Evolutionary conservation across 73 alveolate species (phyloP).

Genomic region (Paramecium sexaurelia): DNA sequence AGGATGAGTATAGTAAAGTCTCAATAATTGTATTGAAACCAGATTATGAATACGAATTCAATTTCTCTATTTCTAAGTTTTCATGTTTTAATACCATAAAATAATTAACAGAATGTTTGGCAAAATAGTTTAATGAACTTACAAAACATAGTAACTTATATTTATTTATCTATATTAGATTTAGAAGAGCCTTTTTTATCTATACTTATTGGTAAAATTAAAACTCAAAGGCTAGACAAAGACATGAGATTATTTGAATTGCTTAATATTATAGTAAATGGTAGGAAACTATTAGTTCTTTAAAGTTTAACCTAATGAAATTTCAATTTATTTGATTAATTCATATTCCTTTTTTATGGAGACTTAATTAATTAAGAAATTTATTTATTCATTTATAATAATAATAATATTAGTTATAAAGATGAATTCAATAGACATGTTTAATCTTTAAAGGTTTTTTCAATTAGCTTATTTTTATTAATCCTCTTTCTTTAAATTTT

Average conservation of each 20-base stretch:
- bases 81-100: neutral
- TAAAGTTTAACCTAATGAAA: neutral
- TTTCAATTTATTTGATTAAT: neutral
- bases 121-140: neutral
- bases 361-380: neutral
- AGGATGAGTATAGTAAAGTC: neutral
- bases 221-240: neutral
- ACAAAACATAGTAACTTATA: neutral
- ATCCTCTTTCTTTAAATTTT: no score
- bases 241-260: constrained; percentile 42
- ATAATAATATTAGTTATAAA: no score
- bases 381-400: no score
- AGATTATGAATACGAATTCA: constrained; percentile 20
- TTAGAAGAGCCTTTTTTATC: neutral
- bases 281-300: neutral
- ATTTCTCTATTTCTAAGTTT: neutral
- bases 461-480: no score
- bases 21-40: neutral
- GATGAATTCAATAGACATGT: no score
- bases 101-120: neutral
- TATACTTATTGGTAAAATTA: neutral
- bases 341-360: neutral
- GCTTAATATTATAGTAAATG: neutral
- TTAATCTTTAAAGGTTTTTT: no score
- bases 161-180: neutral